These are phyloP conservation scores for Nicotiana otophora DNA, from an alignment of 257 asterid genomes.

Conservation along the genomic window DNA sequence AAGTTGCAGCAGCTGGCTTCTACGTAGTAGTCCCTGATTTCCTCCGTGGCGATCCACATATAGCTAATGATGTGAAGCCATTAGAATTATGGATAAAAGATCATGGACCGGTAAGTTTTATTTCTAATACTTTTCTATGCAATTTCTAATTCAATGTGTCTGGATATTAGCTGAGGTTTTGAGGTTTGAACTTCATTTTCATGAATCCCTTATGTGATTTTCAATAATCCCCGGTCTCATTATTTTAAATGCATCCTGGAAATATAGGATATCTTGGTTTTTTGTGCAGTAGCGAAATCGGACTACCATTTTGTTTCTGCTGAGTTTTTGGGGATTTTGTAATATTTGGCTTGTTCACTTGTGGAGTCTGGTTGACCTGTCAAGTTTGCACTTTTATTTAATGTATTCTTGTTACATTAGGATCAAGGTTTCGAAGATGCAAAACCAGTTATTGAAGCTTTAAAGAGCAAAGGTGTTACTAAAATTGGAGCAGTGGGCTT, in stretches of 20 bases:
- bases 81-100: slow-evolving; percentile 39
- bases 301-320: too few species aligned
- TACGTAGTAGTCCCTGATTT: slow-evolving; percentile 60
- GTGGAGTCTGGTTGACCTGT: neutral
- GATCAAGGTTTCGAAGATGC: slow-evolving; percentile 55
- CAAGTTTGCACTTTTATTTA: neutral
- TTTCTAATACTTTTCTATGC: neutral
- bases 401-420: slow-evolving; percentile 10
- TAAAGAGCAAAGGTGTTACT: slow-evolving; percentile 47
- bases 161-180: neutral
- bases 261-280: neutral
- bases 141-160: neutral
- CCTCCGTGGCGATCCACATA: slow-evolving; percentile 44
- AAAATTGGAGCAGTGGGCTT: slow-evolving; percentile 66
- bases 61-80: slow-evolving; percentile 14
- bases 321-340: neutral
- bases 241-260: neutral
- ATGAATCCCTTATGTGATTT: neutral
- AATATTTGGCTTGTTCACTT: neutral
- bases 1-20: slow-evolving; percentile 58
- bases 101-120: slow-evolving; percentile 55
- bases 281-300: neutral
- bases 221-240: neutral
- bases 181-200: neutral
- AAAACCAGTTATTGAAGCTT: slow-evolving; percentile 50